Conservation (phyloP, 2,329 filamentous ascomycete genomes). For the Xylaria multiplex region DNA sequence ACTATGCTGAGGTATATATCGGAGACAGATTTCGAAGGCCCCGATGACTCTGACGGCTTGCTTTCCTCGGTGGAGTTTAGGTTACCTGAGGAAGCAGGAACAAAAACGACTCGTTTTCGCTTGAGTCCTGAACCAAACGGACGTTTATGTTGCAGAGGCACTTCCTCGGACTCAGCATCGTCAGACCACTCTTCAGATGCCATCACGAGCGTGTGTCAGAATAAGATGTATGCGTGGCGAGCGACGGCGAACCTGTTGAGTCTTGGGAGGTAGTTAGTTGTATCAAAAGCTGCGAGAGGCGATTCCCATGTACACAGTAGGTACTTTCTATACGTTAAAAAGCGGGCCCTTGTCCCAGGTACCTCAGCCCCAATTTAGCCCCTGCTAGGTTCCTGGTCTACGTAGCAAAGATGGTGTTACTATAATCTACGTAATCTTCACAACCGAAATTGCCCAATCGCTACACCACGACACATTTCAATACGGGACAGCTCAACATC, state of each 20-base stretch:
- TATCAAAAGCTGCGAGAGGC: background rate
- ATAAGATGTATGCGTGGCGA: background rate
- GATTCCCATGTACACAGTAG: conserved; percentile 5
- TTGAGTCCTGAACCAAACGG: conserved; percentile 67
- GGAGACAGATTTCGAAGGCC: conserved; percentile 53
- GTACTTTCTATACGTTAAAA: background rate
- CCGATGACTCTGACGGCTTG: conserved; percentile 41
- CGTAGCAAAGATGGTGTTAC: background rate
- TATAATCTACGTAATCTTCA: conserved; percentile 25
- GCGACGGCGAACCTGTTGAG: background rate
- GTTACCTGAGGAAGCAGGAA: conserved; percentile 60
- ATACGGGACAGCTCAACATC: background rate
- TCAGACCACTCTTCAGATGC: conserved; percentile 40
- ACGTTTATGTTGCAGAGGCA: conserved; percentile 63
- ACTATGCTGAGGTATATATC: conserved; percentile 76
- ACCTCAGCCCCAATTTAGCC: conserved; percentile 18
- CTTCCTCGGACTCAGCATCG: conserved; percentile 50
- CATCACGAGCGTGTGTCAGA: conserved; percentile 31
- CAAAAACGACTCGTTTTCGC: conserved; percentile 65
- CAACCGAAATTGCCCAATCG: conserved; percentile 11
- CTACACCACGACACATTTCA: background rate
- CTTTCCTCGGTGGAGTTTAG: conserved; percentile 43
- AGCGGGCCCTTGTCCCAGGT: background rate
- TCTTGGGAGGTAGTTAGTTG: no score
- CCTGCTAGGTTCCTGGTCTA: conserved; percentile 12